These are phyloP conservation scores for Talaromyces piceae DNA, from an alignment of 2,329 filamentous ascomycete genomes.

Conservation along the genomic window DNA sequence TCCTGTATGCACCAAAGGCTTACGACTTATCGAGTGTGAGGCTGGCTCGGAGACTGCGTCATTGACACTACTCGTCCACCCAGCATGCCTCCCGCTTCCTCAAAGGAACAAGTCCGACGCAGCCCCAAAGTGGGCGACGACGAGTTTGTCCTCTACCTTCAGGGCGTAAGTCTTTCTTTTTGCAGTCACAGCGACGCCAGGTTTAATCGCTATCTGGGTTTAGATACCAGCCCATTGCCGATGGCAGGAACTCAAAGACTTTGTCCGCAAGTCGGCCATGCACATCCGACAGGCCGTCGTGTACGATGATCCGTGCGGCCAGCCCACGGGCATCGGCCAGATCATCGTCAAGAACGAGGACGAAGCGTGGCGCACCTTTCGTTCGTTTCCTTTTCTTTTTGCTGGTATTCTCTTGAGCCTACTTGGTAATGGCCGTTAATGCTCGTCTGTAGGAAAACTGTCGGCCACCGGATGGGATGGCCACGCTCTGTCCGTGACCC, in stretches of 20 bases:
- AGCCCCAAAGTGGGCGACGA: constrained; percentile 30
- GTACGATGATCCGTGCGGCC: constrained; percentile 36
- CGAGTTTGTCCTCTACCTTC: constrained; percentile 39
- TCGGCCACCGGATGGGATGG: constrained; percentile 38
- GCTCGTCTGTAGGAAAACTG: constrained; percentile 29
- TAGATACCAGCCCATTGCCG: constrained; percentile 38
- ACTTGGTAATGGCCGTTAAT: too few species aligned
- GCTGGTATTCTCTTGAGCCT: too few species aligned
- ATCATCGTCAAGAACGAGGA: constrained; percentile 40
- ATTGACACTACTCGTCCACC: neutral
- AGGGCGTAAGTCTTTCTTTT: constrained; percentile 30
- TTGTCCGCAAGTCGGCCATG: constrained; percentile 37
- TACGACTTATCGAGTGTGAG: neutral
- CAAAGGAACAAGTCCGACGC: constrained; percentile 26
- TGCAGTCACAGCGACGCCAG: too few species aligned
- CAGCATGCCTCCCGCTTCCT: constrained; percentile 16
- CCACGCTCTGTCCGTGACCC: constrained; percentile 35
- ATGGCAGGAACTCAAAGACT: constrained; percentile 39
- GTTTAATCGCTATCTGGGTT: too few species aligned
- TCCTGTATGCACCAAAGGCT: too few species aligned
- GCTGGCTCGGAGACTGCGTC: too few species aligned
- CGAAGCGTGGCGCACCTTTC: constrained; percentile 38
- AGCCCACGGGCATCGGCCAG: constrained; percentile 36
- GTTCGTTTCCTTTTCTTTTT: constrained; percentile 18
- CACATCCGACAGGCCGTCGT: constrained; percentile 40